Evolutionary conservation across 441 rosid genomes (phyloP).

Genomic region (Sinapis alba): DNA sequence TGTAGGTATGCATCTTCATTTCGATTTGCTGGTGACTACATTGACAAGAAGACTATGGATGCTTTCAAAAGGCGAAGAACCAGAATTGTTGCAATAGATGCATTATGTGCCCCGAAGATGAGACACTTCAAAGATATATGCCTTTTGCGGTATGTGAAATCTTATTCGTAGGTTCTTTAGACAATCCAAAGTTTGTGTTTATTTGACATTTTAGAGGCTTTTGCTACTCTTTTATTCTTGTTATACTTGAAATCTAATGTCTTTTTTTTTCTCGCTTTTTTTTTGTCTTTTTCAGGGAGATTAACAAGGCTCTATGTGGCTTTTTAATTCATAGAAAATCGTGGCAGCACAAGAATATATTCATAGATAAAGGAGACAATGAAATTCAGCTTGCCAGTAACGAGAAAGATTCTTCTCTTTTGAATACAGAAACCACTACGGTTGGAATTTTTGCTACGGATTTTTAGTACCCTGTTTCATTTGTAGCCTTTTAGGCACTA

Average conservation of each 20-base stretch:
- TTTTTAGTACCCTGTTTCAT: constrained; percentile 4
- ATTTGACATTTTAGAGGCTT: not conserved
- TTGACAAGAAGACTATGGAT: constrained; percentile 64
- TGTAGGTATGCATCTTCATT: constrained; percentile 93
- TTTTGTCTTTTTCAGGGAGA: constrained; percentile 66
- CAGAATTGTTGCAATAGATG: constrained; percentile 84
- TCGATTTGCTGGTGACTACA: constrained; percentile 76
- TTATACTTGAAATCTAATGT: constrained; percentile 7
- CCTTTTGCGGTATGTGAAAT: constrained; percentile 66
- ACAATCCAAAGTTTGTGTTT: constrained; percentile 1
- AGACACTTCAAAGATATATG: constrained; percentile 55
- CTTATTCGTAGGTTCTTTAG: constrained; percentile 24
- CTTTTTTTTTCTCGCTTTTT: not conserved
- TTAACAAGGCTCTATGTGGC: constrained; percentile 90
- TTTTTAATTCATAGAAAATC: constrained; percentile 59
- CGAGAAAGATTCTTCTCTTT: constrained; percentile 26
- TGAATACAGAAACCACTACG: constrained; percentile 25
- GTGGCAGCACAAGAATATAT: constrained; percentile 40
- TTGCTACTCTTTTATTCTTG: constrained; percentile 11
- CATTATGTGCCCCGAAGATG: constrained; percentile 64
- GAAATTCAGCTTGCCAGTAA: constrained; percentile 40
- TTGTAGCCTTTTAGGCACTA: not conserved
- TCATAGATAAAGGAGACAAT: constrained; percentile 36
- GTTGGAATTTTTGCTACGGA: constrained; percentile 22
- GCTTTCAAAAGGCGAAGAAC: constrained; percentile 64